phyloP scores from a whole-genome alignment of 148 eudicot species.

The Polygonum maritimum region DNA sequence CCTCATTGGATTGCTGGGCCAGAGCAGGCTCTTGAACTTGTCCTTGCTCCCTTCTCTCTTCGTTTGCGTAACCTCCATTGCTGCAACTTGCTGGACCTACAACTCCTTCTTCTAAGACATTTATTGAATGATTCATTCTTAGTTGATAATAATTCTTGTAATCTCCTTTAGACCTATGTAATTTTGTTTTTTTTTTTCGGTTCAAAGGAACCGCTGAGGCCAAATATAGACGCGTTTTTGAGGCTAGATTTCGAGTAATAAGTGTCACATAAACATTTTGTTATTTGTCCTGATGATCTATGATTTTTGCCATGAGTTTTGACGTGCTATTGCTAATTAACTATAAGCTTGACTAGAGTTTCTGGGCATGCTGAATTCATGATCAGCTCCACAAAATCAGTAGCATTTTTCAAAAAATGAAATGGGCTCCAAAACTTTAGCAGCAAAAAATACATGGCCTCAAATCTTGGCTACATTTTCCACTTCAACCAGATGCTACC shows the following conservation, averaged over 20 bases:
- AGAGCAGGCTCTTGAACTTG: constrained; percentile 49
- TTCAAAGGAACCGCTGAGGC: not conserved
- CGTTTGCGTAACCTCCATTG: constrained; percentile 63
- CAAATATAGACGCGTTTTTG: not conserved
- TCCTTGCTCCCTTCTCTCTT: constrained; percentile 74
- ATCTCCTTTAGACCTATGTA: not conserved
- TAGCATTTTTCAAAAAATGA: not conserved
- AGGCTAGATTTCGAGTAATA: not conserved
- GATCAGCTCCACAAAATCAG: not conserved
- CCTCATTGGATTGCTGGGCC: constrained; percentile 60
- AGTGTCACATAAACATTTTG: not conserved
- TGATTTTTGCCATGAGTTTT: not conserved
- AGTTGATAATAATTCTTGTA: not conserved
- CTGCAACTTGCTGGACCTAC: constrained; percentile 80
- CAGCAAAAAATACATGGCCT: not conserved
- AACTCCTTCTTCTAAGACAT: constrained; percentile 24
- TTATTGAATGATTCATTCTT: not conserved
- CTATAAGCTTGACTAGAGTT: not conserved
- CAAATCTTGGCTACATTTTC: not conserved
- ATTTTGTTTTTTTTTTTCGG: no score
- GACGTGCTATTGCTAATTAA: not conserved
- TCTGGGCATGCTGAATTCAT: constrained; percentile 4
- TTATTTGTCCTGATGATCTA: not conserved
- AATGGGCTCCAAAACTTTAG: no score
- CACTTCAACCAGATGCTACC: not conserved